Evolutionary conservation across 768 basidiomycete genomes (phyloP).

Genomic region (Hemileccinum rubropunctum): DNA sequence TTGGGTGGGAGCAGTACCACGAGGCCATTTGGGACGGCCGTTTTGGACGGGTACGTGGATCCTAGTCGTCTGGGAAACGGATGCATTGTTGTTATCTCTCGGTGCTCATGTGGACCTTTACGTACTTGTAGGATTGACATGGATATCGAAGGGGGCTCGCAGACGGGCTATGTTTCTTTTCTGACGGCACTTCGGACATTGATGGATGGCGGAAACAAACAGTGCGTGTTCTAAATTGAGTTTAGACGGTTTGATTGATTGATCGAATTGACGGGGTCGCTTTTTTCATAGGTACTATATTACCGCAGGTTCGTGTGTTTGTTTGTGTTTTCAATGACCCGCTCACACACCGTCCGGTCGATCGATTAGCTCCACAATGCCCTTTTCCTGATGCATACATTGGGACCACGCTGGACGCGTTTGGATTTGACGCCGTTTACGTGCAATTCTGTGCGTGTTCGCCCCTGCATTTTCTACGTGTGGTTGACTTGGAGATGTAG

Average conservation of each 20-base stretch:
- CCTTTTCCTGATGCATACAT: conserved; percentile 48
- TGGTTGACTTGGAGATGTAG: conserved; percentile 21
- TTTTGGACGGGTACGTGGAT: conserved; percentile 61
- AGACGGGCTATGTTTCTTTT: conserved; percentile 30
- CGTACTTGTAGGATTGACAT: conserved; percentile 35
- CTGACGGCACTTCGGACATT: conserved; percentile 23
- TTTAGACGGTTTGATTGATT: neutral
- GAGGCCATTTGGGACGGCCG: conserved; percentile 68
- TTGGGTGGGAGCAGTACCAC: conserved; percentile 60
- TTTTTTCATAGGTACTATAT: conserved; percentile 40
- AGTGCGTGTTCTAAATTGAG: conserved; percentile 14
- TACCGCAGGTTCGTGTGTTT: conserved; percentile 34
- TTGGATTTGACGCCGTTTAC: conserved; percentile 48
- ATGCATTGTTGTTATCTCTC: too few species aligned
- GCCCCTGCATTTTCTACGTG: neutral
- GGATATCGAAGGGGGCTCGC: conserved; percentile 46
- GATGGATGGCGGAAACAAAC: conserved; percentile 28
- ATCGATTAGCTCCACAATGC: conserved; percentile 37
- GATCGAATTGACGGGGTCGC: too few species aligned
- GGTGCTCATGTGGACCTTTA: neutral
- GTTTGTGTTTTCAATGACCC: neutral
- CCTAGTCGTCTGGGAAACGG: conserved; percentile 7
- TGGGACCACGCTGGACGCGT: conserved; percentile 39
- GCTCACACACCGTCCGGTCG: too few species aligned
- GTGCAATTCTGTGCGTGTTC: conserved; percentile 44